phyloP scores from a whole-genome alignment of 306 rosid species.

The Fragaria ananassa region DNA sequence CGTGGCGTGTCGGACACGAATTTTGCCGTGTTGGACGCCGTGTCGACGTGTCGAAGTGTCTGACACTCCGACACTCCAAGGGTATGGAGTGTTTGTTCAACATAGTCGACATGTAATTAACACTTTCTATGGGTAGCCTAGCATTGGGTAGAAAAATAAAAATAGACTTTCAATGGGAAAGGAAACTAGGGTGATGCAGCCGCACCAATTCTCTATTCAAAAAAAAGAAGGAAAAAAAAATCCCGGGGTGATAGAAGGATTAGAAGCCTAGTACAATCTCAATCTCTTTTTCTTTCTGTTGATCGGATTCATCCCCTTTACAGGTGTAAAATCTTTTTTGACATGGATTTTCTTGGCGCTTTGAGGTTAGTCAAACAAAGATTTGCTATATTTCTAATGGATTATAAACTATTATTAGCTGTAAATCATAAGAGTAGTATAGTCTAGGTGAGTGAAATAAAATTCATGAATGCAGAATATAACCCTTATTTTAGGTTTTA shows the following conservation, averaged over 20 bases:
- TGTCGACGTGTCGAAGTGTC: too few relatives aligned
- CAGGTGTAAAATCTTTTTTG: not conserved
- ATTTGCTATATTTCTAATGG: not conserved
- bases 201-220: too few relatives aligned
- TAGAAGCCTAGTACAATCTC: not conserved
- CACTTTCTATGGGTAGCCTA: too few relatives aligned
- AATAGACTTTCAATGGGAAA: too few relatives aligned
- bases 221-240: too few relatives aligned
- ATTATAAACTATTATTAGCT: not conserved
- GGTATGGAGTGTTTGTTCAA: too few relatives aligned
- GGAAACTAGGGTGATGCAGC: too few relatives aligned
- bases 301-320: not conserved
- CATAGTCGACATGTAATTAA: not conserved
- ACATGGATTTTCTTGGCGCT: not conserved
- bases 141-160: too few relatives aligned
- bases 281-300: not conserved
- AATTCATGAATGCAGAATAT: not conserved
- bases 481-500: not conserved
- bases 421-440: not conserved
- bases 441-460: not conserved
- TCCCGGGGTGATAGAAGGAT: too few relatives aligned
- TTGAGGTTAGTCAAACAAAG: not conserved
- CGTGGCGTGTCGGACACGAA: too few relatives aligned
- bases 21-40: too few relatives aligned
- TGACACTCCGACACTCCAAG: too few relatives aligned